A percentile compares a stretch with the other conserved stretches of the same genome.
phyloP scores from a whole-genome alignment of 331 rosid genomes.

The Pyracantha coccinea region DNA sequence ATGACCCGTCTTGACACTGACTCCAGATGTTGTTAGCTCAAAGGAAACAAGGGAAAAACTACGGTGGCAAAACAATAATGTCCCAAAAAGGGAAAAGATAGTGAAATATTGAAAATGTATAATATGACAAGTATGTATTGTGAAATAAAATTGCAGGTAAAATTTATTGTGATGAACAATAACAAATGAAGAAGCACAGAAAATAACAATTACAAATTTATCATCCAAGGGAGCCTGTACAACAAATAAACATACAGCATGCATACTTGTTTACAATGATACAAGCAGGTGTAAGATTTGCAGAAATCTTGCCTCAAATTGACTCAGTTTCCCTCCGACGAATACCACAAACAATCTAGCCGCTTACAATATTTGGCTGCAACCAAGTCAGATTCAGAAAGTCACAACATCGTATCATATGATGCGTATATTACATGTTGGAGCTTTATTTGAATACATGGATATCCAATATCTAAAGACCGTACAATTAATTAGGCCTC shows the following conservation, averaged over 20 bases:
- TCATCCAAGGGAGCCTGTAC: conserved; percentile 14
- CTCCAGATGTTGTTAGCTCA: neutral
- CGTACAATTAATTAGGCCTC: neutral
- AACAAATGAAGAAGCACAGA: neutral
- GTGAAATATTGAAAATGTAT: neutral
- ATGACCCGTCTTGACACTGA: neutral
- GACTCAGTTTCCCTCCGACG: neutral
- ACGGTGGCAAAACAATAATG: neutral
- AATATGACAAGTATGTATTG: neutral
- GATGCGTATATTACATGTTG: neutral
- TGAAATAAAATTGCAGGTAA: neutral
- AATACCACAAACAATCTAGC: neutral
- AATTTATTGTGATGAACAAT: neutral
- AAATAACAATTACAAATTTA: neutral
- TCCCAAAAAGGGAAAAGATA: neutral
- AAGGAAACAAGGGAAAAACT: neutral
- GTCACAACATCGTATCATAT: neutral
- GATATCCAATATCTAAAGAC: neutral
- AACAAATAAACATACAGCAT: conserved; percentile 26
- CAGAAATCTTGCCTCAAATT: neutral
- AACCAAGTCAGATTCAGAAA: neutral
- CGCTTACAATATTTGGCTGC: neutral
- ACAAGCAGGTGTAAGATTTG: neutral
- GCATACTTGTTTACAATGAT: neutral
- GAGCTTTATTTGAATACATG: neutral